Base-by-base conservation (phyloP, 306 rosid genomes). In the Citrullus mucosospermus region DNA sequence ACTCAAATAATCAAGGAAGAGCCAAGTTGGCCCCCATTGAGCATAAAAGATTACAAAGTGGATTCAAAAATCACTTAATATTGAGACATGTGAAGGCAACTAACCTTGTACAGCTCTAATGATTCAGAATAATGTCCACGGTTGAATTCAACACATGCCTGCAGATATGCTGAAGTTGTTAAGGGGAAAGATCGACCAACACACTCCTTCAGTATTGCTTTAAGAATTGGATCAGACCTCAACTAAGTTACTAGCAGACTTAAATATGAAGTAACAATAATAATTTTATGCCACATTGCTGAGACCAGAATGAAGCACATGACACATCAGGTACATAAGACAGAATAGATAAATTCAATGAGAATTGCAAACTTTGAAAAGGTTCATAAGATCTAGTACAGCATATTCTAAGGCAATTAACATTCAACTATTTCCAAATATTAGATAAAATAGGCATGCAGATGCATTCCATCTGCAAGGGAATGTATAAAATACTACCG, bases 91-190 rank as follows among this genome's bases (percentile, higher is more conserved):
- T 54, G 58, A 81, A 80, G 48, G 66, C 77, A 70, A 56, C 96
- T 78, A 79, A 96, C 99, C 99, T 96, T 96, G 83, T 96, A 93
- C 87, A 96, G 80, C 85, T 91, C 98, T 80, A 93, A 88, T 2
- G 98, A 96, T 85, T 96, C 99, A 38, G 91, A 87, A 84, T 80
- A 96, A 79, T 87, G 93, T 78, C 92, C 97, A 25, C 94, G 97
- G 77, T 93, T 96, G 88, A 91, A 96, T 88, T 93, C 97, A 78
- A 96, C 99, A 59, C 98, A 96, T 75, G 98, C 99, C 99, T 93
- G 96, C 73, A 90, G 71, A 85, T 79, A 83, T 76, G 79, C 80
- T 68, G 9, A 68, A 80, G 73, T 76, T 80, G 78, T 41, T 79
- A 81, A 34, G 36, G 53, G 46, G 38, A 78, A 48, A 74, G 22